phyloP scores from a whole-genome alignment of 1,284 basidiomycete species.

The Flammula alnicola region DNA sequence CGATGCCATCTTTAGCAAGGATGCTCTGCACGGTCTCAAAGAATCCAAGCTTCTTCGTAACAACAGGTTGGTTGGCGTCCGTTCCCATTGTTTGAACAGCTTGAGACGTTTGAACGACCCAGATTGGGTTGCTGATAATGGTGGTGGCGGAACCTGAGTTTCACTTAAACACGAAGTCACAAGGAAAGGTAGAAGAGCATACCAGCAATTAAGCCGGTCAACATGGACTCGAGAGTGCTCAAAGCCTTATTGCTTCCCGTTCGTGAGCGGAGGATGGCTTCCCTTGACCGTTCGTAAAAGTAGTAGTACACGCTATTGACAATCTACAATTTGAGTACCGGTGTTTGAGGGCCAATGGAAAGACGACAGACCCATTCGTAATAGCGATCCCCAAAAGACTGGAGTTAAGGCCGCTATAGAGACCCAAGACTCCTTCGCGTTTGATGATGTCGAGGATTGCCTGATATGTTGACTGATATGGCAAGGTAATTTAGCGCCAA shows the following conservation, averaged over 20 bases:
- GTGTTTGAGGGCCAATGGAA: background rate
- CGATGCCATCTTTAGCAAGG: slow-evolving; percentile 75
- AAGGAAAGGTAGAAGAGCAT: slow-evolving; percentile 13
- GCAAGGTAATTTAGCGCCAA: background rate
- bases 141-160: slow-evolving; percentile 85
- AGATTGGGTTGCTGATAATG: slow-evolving; percentile 92
- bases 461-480: slow-evolving; percentile 53
- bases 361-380: slow-evolving; percentile 77
- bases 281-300: slow-evolving; percentile 77
- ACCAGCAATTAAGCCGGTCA: slow-evolving; percentile 90
- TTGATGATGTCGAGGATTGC: slow-evolving; percentile 79
- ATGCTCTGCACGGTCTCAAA: slow-evolving; percentile 77
- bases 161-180: slow-evolving; percentile 5
- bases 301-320: slow-evolving; percentile 84
- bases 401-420: slow-evolving; percentile 90
- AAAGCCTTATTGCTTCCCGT: slow-evolving; percentile 65
- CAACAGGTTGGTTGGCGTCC: slow-evolving; percentile 32
- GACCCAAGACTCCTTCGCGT: slow-evolving; percentile 82
- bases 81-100: slow-evolving; percentile 64
- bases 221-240: slow-evolving; percentile 86
- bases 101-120: slow-evolving; percentile 95
- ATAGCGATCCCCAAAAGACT: slow-evolving; percentile 91
- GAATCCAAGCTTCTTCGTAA: slow-evolving; percentile 63
- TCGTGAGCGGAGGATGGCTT: slow-evolving; percentile 59
- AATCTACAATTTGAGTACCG: slow-evolving; percentile 3